Conservation (phyloP, 495 filamentous ascomycete species). For the Neurospora intermedia region DNA sequence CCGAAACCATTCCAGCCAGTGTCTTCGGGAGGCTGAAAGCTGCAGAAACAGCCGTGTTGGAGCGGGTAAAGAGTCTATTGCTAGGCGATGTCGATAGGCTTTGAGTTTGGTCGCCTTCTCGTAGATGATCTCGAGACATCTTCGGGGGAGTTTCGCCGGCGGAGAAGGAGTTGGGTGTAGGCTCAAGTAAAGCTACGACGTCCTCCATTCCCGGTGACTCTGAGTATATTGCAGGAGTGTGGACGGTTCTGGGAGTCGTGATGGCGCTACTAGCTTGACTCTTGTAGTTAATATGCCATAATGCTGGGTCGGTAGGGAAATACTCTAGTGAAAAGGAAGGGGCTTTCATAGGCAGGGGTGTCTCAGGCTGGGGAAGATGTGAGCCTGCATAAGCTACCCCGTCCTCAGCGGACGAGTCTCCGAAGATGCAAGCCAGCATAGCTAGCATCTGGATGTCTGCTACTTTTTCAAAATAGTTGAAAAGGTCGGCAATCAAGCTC, state of each 20-base stretch:
- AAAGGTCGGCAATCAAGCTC: slow-evolving; percentile 58
- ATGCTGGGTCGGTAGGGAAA: slow-evolving; percentile 49
- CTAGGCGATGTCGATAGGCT: slow-evolving; percentile 67
- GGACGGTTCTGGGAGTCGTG: slow-evolving; percentile 48
- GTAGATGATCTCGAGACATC: slow-evolving; percentile 20
- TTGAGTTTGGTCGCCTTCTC: slow-evolving; percentile 33
- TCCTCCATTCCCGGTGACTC: slow-evolving; percentile 52
- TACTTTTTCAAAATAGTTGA: slow-evolving; percentile 66
- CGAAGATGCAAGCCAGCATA: slow-evolving; percentile 85
- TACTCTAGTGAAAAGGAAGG: slow-evolving; percentile 58
- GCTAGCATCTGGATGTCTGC: slow-evolving; percentile 90
- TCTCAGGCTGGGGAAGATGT: slow-evolving; percentile 37
- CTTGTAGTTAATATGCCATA: slow-evolving; percentile 40
- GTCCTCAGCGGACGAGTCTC: slow-evolving; percentile 46
- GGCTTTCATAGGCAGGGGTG: slow-evolving; percentile 53
- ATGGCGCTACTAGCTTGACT: slow-evolving; percentile 40
- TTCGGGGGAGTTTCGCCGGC: slow-evolving; percentile 60
- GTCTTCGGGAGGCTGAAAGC: slow-evolving; percentile 63
- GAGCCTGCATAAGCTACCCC: slow-evolving; percentile 37
- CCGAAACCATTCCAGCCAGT: slow-evolving; percentile 56
- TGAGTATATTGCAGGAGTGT: slow-evolving; percentile 45
- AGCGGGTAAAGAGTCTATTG: slow-evolving; percentile 36
- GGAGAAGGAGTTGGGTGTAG: slow-evolving; percentile 42
- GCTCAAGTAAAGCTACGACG: slow-evolving; percentile 35
- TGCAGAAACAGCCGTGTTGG: slow-evolving; percentile 50